Percentiles rank a stretch among this genome's conserved stretches.
Conservation (phyloP, 345 rosid genomes). For the Salix viminalis region DNA sequence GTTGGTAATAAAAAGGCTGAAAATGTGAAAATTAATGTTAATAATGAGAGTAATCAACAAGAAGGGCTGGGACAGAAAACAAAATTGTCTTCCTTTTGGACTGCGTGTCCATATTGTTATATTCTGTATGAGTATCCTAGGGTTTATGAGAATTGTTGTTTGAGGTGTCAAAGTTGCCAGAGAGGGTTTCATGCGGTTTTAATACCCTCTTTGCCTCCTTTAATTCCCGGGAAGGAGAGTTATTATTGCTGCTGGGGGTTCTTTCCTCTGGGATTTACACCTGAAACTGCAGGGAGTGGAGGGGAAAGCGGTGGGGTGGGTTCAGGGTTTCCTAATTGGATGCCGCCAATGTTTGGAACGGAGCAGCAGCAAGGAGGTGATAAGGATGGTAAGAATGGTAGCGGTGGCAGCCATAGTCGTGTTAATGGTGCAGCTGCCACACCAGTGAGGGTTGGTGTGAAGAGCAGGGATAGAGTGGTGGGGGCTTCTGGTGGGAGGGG, state of each 20-base stretch:
- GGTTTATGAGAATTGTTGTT: conserved; percentile 73
- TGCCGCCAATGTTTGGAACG: conserved; percentile 17
- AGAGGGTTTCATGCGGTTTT: conserved; percentile 70
- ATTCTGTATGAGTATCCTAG: conserved; percentile 68
- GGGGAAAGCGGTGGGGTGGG: conserved; percentile 9
- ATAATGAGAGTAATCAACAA: background rate
- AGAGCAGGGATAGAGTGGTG: conserved; percentile 16
- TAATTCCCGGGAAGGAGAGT: conserved; percentile 73
- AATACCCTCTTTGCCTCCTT: conserved; percentile 59
- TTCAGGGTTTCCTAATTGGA: conserved; percentile 15
- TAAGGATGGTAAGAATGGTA: background rate
- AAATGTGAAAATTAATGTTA: background rate
- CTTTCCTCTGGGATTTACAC: conserved; percentile 66
- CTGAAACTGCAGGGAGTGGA: conserved; percentile 27
- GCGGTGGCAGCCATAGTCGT: background rate
- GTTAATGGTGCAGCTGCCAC: background rate
- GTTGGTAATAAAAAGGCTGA: background rate
- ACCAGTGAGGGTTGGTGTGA: background rate
- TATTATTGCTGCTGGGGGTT: conserved; percentile 86
- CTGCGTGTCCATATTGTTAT: conserved; percentile 86
- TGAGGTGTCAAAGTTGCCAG: conserved; percentile 66
- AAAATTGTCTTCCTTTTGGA: conserved; percentile 68
- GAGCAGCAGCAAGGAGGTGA: conserved; percentile 4
- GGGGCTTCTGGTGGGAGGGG: conserved; percentile 21
- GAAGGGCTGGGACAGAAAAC: conserved; percentile 16